Evolutionary conservation across 2,329 filamentous ascomycete genomes (phyloP), one percentile per base, ranked within the genome.

Genomic region (Penicillium brevicompactum): DNA sequence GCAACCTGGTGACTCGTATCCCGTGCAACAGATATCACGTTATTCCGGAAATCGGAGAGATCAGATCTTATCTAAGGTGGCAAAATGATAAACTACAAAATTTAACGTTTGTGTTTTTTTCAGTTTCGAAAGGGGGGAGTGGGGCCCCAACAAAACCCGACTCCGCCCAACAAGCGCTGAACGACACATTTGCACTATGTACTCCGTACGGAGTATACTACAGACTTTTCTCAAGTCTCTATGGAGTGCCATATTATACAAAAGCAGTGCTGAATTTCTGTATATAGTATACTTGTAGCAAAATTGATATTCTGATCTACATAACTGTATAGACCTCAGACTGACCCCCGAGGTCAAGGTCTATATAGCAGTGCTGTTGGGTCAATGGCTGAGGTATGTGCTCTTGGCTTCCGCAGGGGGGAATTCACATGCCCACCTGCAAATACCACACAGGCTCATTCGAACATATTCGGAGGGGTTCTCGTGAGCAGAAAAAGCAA

Each of bases 101-200:
- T 42, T 53, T 53, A 53, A 43, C 42, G 27, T 54, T 45, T 49
- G 46, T 49, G 46, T 51, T 21, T 38, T 49, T 54, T 50, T 51
- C 48, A 45, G 9, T 45, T 45, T 45, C 43, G 50, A 49, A 52
- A 43, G 51, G 59, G 51, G 53, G 46, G 49, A 57, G 47, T 38
- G 47, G 53, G 57, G 52, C 49, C 63, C 59, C 63, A 65, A 65
- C 63, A 65, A 65, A 62, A 61, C 51, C 58, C 42, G 24, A 57
- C 51, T 51, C 41, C 44, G 60, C 62, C 63, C 63, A 65, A 65
- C 63, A 65, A 62, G 52, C 52, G 32, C 45, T 38, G 38, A 21
- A 45, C 37, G 31, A 27, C 31, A 5, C 24, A 27, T 8, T 27
- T 27, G 3, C 24, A 27, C 24, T 37, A n/a, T 34, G 7, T 10